Evolutionary conservation across 805 yeast species (phyloP), one percentile per base, ranked within the genome.

Genomic region (Pachysolen tannophilus): DNA sequence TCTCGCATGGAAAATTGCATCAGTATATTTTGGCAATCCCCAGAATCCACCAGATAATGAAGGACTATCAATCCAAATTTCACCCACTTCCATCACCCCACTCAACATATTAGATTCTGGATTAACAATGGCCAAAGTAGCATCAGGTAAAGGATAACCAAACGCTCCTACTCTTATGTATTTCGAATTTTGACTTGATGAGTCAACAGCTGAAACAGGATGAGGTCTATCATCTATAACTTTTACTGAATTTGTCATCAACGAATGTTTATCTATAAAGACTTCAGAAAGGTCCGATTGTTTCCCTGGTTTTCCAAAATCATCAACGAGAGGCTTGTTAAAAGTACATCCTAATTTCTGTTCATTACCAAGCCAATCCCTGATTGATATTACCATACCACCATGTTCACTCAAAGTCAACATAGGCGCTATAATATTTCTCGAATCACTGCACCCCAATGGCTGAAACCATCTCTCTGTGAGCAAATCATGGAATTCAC

Each of bases 11-110:
- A 86, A 86, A 2, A 85, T 80, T 41, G 67, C 69, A 39, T 74
- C 78, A 0, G 94, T 82, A 29, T 82, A 85, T 33, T 61, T 75
- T 18, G 59, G 78, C 14, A 72, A 55, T 1, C 77, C 88, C 79
- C 87, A 86, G 50, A 82, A 84, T 0, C 95, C 95, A 11, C 95
- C 96, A 2, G 94, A 79, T 6, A 92, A 59, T 41, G 94, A 82
- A 2, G 90, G 90, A 28, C 94, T 81, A 48, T 88, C 96, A n/a
- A 92, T 83, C 97, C 97, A 92, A 23, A 92, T 79, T 55, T 92
- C 99, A 19, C 98, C 98, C 11, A 92, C 84, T 43, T 82, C 85
- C 49, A 83, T 73, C 32, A 71, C 79, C 2, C 78, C 75, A 4
- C 85, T 82, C 13, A 92, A 60, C 2, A 78, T 63, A 25, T 79